Base-by-base conservation (phyloP, 2,329 filamentous ascomycete species). In the Sporothrix brasiliensis region DNA sequence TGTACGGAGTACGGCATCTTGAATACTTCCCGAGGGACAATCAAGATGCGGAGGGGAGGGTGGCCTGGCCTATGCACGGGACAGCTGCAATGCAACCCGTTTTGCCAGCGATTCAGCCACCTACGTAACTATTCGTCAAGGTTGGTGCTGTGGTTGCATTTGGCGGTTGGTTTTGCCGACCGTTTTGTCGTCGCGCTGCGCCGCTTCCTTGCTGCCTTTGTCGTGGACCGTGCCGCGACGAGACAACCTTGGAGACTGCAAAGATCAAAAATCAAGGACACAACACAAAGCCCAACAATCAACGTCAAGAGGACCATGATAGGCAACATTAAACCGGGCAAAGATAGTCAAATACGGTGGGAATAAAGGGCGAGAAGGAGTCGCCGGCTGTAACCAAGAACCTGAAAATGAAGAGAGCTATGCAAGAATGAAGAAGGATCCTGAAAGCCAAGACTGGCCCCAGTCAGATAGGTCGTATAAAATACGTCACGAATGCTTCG, bases 401-500 rank as follows among this genome's bases (percentile, higher is more conserved):
- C 4, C 4, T 34, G 34, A 34, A 0, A 34, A 34, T 6, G 34
- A 34, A 1, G 7, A 34, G 4, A 34, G 4, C 7, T 4, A 34
- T 34, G 14, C 41, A 44, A 16, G 10, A 44, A 44, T 13, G 41
- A 44, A 16, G 10, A 44, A 44, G 3, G 41, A 16, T 44, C 41
- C 41, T 44, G 41, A 44, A 53, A 34, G 53, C 53, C 27, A 56
- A 56, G 53, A 53, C n/a, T 10, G 21, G 30, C 24, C 1, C 53
- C 53, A 56, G 27, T 4, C 34, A 34, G 34, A 34, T 7, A 34
- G 5, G 19, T 60, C 19, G 56, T 41, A 44, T 60, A 10, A 3
- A 61, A 61, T 61, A 61, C 56, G 56, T 61, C 56, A 61, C 24
- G 56, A 44, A 44, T n/a, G n/a, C 56, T 44, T 34, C 56, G 44